phyloP scores from a whole-genome alignment of 83 land plant genomes.

The Thuja plicata region DNA sequence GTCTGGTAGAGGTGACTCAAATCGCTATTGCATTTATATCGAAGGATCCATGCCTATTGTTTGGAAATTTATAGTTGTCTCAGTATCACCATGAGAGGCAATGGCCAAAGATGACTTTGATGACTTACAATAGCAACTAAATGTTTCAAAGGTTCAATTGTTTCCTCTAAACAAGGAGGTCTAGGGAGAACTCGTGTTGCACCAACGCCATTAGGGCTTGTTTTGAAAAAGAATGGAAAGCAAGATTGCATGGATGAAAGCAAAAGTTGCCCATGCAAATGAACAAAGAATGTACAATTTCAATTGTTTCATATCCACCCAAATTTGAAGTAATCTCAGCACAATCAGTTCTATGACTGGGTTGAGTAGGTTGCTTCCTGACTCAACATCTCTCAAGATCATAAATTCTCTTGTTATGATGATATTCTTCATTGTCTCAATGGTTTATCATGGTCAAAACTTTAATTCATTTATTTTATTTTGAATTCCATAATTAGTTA shows the following conservation, averaged over 20 bases:
- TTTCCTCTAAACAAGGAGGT: conserved; percentile 90
- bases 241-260: conserved; percentile 88
- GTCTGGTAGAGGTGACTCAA: no score
- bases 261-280: conserved; percentile 97
- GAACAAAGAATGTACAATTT: conserved; percentile 95
- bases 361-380: no score
- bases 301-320: conserved; percentile 81
- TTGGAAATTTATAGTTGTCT: no score
- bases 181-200: conserved; percentile 86
- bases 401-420: no score
- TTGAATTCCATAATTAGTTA: no score
- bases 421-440: no score
- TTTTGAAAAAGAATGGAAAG: conserved; percentile 68
- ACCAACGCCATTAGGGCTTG: conserved; percentile 41
- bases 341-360: no score
- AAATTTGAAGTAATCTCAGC: conserved; percentile 72
- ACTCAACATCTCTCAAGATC: no score
- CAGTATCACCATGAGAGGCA: conserved; percentile 88
- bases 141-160: conserved; percentile 93
- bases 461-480: no score
- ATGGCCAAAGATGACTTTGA: conserved; percentile 97
- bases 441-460: no score
- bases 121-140: conserved; percentile 93
- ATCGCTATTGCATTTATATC: no score
- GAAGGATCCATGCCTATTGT: no score